A percentile compares a stretch with the other conserved stretches of the same genome.
Evolutionary conservation across 257 asterid species (phyloP).

Genomic region (Penstemon barbatus): DNA sequence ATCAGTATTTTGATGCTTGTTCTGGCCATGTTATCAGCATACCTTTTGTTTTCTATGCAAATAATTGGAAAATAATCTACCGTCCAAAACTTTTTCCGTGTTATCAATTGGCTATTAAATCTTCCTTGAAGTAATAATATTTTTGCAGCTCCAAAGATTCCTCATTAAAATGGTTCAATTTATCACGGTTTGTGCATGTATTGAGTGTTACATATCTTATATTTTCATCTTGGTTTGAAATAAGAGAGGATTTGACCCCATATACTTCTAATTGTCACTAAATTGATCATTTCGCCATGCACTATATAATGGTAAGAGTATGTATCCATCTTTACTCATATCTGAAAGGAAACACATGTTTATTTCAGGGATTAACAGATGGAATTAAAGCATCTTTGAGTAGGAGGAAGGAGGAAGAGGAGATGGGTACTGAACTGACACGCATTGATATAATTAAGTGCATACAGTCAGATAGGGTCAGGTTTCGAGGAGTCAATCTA

Average conservation of each 20-base stretch:
- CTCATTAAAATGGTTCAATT: background rate
- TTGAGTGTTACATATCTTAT: slow-evolving; percentile 4
- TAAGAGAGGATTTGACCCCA: slow-evolving; percentile 19
- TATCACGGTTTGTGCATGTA: background rate
- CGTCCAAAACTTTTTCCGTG: too few species aligned
- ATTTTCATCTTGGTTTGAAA: slow-evolving; percentile 10
- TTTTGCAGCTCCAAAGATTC: too few species aligned
- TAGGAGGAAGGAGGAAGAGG: slow-evolving; percentile 78
- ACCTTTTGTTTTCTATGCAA: too few species aligned
- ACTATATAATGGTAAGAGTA: slow-evolving; percentile 15
- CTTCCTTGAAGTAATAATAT: too few species aligned
- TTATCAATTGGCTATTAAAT: too few species aligned
- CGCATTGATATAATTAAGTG: slow-evolving; percentile 92
- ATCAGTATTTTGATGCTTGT: too few species aligned
- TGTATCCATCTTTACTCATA: slow-evolving; percentile 10
- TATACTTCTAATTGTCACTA: too few species aligned
- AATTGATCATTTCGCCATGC: slow-evolving; percentile 10
- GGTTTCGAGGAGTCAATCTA: slow-evolving; percentile 90
- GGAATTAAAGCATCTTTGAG: slow-evolving; percentile 54
- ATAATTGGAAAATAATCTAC: too few species aligned
- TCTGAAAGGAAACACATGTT: slow-evolving; percentile 19
- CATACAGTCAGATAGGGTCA: slow-evolving; percentile 87
- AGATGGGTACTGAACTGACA: slow-evolving; percentile 73
- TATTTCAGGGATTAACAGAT: slow-evolving; percentile 69
- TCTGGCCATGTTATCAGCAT: too few species aligned